Percentiles rank a stretch among this genome's conserved stretches.
These are phyloP conservation scores for Flaveria bidentis DNA, from an alignment of 129 eudicot genomes.

Conservation along the genomic window DNA sequence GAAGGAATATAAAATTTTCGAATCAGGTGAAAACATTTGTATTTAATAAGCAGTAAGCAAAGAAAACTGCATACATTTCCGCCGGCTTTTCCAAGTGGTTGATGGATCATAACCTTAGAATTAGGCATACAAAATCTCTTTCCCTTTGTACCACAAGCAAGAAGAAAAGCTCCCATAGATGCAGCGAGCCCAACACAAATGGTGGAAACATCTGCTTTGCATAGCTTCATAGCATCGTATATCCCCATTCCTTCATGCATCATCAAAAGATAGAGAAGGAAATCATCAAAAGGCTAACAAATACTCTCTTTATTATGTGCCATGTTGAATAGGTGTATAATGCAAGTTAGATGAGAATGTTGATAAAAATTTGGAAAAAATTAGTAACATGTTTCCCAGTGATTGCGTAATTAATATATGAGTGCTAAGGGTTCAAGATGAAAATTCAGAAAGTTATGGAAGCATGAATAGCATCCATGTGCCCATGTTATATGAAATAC, in stretches of 20 bases:
- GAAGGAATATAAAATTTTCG: not conserved
- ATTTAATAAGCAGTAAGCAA: slow-evolving; percentile 15
- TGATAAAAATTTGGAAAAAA: not conserved
- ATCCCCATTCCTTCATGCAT: slow-evolving; percentile 81
- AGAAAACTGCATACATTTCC: slow-evolving; percentile 56
- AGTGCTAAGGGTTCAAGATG: not conserved
- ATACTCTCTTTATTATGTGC: slow-evolving; percentile 2
- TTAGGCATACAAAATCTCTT: slow-evolving; percentile 97
- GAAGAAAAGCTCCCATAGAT: slow-evolving; percentile 98
- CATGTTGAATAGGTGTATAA: slow-evolving; percentile 3
- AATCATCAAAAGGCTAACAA: not conserved
- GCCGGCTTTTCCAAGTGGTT: slow-evolving; percentile 71
- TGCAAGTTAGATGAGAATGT: not conserved
- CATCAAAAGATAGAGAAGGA: slow-evolving; percentile 26
- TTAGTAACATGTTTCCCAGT: not conserved
- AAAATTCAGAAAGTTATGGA: not conserved
- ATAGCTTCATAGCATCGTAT: slow-evolving; percentile 91
- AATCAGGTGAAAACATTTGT: slow-evolving; percentile 3
- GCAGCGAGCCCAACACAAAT: slow-evolving; percentile 89
- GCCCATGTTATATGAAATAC: not conserved
- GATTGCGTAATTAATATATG: not conserved
- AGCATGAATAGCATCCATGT: not conserved
- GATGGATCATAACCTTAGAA: slow-evolving; percentile 90
- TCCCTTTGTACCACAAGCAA: slow-evolving; percentile 92
- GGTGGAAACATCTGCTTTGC: slow-evolving; percentile 96